These are phyloP conservation scores for Xylariaceae sp. DNA, from an alignment of 2,329 filamentous ascomycete species.

Conservation along the genomic window DNA sequence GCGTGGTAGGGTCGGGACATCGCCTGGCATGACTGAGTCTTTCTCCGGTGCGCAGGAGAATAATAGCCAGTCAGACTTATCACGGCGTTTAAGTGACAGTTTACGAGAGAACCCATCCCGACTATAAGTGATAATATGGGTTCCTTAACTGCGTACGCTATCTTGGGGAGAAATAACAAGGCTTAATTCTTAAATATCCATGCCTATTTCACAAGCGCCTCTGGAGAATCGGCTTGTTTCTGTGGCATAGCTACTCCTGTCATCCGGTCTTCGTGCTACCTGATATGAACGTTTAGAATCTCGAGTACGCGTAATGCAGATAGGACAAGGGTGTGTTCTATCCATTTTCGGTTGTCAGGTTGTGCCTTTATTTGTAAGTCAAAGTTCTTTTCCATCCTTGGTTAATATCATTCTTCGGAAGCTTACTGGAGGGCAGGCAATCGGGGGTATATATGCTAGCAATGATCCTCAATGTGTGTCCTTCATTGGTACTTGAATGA, in stretches of 20 bases:
- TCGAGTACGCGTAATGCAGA: background rate
- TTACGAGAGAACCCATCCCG: constrained; percentile 37
- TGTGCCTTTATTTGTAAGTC: background rate
- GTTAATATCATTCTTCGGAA: background rate
- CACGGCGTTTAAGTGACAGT: constrained; percentile 36
- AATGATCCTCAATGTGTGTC: background rate
- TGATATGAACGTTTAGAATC: background rate
- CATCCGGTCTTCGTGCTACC: background rate
- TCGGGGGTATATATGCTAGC: background rate
- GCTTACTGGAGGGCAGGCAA: background rate
- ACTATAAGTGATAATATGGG: constrained; percentile 21
- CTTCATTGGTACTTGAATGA: background rate
- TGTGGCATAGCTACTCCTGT: background rate
- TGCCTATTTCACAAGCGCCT: background rate
- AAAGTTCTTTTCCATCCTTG: background rate
- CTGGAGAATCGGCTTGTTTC: background rate
- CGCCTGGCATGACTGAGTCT: constrained; percentile 27
- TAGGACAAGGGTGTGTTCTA: background rate
- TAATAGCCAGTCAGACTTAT: constrained; percentile 25
- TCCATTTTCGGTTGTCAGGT: no score
- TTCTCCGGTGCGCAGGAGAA: constrained; percentile 32
- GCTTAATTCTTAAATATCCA: background rate
- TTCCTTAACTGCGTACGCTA: background rate
- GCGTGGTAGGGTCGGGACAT: constrained; percentile 36
- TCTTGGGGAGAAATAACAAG: background rate